Conservation (phyloP, 768 basidiomycete genomes). For the Kwoniella sp. region DNA sequence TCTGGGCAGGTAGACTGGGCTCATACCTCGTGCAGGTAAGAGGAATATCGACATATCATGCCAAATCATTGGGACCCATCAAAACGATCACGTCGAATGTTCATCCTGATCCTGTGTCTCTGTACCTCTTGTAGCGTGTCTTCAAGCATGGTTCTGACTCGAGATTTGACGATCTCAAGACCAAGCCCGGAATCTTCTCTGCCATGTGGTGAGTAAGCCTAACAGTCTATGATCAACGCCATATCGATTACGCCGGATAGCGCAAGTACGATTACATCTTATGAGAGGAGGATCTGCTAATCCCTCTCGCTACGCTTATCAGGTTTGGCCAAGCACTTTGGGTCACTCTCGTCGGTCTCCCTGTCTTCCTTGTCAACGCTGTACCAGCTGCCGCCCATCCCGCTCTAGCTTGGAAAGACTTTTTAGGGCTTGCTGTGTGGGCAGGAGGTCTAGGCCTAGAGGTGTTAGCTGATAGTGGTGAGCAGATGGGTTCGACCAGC, state of each 20-base stretch:
- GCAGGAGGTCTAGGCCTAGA: conserved; percentile 62
- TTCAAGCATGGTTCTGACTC: conserved; percentile 67
- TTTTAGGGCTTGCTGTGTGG: conserved; percentile 63
- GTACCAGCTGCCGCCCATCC: conserved; percentile 62
- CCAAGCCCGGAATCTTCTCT: conserved; percentile 61
- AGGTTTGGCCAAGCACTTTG: conserved; percentile 61
- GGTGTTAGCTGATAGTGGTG: conserved; percentile 28
- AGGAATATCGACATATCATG: too few relatives aligned
- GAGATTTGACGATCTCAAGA: conserved; percentile 66
- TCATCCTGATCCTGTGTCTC: too few relatives aligned
- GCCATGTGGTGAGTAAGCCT: conserved; percentile 62
- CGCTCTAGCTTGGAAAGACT: conserved; percentile 63
- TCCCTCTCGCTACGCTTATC: too few relatives aligned
- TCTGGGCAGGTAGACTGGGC: conserved; percentile 70
- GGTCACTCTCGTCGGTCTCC: conserved; percentile 69
- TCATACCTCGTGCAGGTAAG: conserved; percentile 63
- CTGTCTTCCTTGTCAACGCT: conserved; percentile 65
- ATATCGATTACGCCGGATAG: too few relatives aligned
- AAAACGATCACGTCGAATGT: too few relatives aligned
- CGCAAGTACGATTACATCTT: too few relatives aligned
- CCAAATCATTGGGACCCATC: too few relatives aligned
- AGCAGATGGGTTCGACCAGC: too few relatives aligned
- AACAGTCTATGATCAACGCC: too few relatives aligned
- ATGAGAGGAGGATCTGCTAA: too few relatives aligned
- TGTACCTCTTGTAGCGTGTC: conserved; percentile 56